Evolutionary conservation across 768 basidiomycete genomes (phyloP), one percentile per base, ranked within the genome.

Genomic region (Russula foetens): DNA sequence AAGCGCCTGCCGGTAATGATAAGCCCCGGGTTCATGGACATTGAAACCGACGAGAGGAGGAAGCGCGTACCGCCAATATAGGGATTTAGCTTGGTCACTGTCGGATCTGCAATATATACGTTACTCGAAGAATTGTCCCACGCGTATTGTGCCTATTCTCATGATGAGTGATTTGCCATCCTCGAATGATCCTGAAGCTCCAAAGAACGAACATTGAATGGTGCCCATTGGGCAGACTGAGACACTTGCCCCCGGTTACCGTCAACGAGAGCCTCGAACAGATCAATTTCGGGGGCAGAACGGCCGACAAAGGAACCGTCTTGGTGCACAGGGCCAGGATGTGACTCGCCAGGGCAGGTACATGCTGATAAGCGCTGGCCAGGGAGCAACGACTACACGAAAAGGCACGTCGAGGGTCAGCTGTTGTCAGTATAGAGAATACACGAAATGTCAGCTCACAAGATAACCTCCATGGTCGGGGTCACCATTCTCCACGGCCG

Each of bases 361-460:
- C 96, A 98, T 48, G 88, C 77, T 7, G 90, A 92, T 28, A 97
- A 75, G 55, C 84, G 81, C 70, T 94, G 92, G 12, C 93, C 94
- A 4, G 86, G 86, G 48, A 94, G 84, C 68, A 78, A 89, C 1
- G 88, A 90, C 41, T 66, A 49, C 15, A 35, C 4, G 31, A 41
- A 15, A 12, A 38, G 15, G 26, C 19, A 33, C 26, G 7, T 17
- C 7, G 12, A 1, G 14, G 7, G 17, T 61, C 5, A 56, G 33
- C 15, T 7, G 19, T 17, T 43, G 46, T 28, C 8, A 2, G n/a
- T 7, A 15, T 9, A 52, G 9, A 48, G 28, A 7, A 92, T 90
- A 1, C 85, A 85, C 21, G 93, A 81, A 79, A 92, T 5, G 87
- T 67, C 3, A 14, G 88, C 63, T 53, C 28, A 66, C 65, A 31